A percentile compares a stretch with the other conserved stretches of the same genome.
phyloP scores from a whole-genome alignment of 78 protist species.

The Planoprotostelium fungivorum region DNA sequence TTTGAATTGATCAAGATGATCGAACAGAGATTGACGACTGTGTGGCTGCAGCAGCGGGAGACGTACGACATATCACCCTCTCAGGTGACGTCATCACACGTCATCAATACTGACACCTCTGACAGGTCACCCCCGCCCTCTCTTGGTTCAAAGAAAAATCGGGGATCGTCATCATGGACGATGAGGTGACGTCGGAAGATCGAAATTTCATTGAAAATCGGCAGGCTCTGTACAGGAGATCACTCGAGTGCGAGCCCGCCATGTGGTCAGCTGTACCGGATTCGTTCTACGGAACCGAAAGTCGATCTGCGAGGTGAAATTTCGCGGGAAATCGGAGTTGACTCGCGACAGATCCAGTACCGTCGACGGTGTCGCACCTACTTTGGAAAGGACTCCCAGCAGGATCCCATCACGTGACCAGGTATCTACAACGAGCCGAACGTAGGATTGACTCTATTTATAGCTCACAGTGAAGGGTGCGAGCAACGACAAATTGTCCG shows the following conservation, averaged over 20 bases:
- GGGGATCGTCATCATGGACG: neutral
- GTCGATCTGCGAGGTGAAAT: neutral
- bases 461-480: neutral
- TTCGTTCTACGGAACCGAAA: neutral
- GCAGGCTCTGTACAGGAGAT: neutral
- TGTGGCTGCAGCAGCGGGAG: neutral
- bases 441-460: neutral
- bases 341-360: neutral
- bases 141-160: neutral
- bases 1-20: neutral
- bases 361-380: neutral
- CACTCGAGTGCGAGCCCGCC: neutral
- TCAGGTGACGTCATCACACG: no score
- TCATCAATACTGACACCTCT: no score
- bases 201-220: neutral
- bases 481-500: neutral
- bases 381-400: no score
- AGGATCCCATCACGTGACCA: neutral
- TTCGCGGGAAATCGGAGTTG: neutral
- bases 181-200: neutral
- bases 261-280: neutral
- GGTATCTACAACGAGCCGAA: neutral
- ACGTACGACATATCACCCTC: no score
- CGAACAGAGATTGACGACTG: neutral
- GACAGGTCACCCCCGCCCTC: no score